These are phyloP conservation scores for Aristolochia contorta DNA, from an alignment of 164 flowering plant species.

Conservation along the genomic window DNA sequence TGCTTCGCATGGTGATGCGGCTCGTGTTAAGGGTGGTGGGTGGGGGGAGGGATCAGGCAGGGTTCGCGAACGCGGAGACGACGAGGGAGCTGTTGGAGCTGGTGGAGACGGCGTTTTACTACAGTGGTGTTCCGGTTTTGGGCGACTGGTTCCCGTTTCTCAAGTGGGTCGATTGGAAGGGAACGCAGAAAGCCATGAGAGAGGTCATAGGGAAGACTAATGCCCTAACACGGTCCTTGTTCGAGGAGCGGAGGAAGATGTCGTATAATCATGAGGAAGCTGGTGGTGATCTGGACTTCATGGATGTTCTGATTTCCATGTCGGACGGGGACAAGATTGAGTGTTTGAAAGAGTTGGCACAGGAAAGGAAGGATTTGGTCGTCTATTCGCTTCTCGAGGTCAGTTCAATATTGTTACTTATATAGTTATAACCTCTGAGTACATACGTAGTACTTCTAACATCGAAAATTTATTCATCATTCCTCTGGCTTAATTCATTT, in stretches of 20 bases:
- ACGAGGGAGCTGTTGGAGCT: background rate
- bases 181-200: conserved; percentile 11
- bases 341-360: too few relatives aligned
- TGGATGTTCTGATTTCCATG: too few relatives aligned
- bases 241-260: conserved; percentile 12
- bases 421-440: too few relatives aligned
- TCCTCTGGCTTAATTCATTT: too few relatives aligned
- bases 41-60: background rate
- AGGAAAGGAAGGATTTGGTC: too few relatives aligned
- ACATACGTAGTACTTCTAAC: too few relatives aligned
- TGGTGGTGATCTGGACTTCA: background rate
- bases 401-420: too few relatives aligned
- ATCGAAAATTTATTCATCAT: too few relatives aligned
- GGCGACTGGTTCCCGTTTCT: conserved; percentile 17
- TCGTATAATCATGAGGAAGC: too few relatives aligned
- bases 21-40: background rate
- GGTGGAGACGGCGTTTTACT: conserved; percentile 1
- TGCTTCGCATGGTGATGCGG: background rate
- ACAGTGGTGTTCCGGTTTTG: conserved; percentile 11
- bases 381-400: too few relatives aligned
- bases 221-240: background rate
- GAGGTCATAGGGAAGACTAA: background rate
- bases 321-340: too few relatives aligned
- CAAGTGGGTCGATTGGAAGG: conserved; percentile 14
- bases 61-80: background rate